Evolutionary conservation across 495 filamentous ascomycete genomes (phyloP).

Genomic region (Letharia columbiana): DNA sequence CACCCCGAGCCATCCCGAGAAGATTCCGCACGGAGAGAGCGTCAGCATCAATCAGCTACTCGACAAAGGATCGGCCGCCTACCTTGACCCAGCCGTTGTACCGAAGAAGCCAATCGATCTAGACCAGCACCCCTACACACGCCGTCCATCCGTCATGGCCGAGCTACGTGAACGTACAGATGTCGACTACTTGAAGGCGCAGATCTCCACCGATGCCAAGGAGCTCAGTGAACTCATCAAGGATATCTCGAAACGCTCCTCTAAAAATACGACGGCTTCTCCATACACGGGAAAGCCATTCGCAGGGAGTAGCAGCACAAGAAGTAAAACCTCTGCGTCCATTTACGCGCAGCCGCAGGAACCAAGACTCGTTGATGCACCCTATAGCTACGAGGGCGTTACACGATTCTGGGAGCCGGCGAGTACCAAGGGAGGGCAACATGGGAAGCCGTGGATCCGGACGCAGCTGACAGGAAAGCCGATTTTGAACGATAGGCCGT

Average conservation of each 20-base stretch:
- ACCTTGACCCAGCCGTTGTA: slow-evolving; percentile 53
- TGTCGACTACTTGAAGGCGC: slow-evolving; percentile 65
- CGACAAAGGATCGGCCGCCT: slow-evolving; percentile 52
- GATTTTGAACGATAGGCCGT: slow-evolving; percentile 10
- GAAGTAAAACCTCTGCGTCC: slow-evolving; percentile 21
- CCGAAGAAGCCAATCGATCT: slow-evolving; percentile 46
- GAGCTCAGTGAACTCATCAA: slow-evolving; percentile 68
- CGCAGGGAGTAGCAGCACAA: slow-evolving; percentile 24
- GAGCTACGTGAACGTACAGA: slow-evolving; percentile 46
- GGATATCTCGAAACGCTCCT: slow-evolving; percentile 34
- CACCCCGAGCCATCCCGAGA: slow-evolving; percentile 72
- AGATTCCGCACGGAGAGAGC: slow-evolving; percentile 78
- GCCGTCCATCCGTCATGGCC: slow-evolving; percentile 73
- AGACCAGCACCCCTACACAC: slow-evolving; percentile 54
- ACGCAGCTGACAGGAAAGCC: slow-evolving; percentile 10
- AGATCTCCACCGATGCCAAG: slow-evolving; percentile 66
- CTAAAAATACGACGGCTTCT: slow-evolving; percentile 16
- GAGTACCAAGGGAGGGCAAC: slow-evolving; percentile 3
- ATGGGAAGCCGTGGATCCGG: slow-evolving; percentile 16
- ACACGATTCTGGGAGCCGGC: slow-evolving; percentile 7
- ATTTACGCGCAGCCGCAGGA: slow-evolving; percentile 36
- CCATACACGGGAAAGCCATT: slow-evolving; percentile 17
- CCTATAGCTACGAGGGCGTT: slow-evolving; percentile 16
- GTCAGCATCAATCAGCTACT: slow-evolving; percentile 71
- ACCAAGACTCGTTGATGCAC: slow-evolving; percentile 41